Conservation (phyloP, 257 asterid genomes). For the Knoxia roxburghii region DNA sequence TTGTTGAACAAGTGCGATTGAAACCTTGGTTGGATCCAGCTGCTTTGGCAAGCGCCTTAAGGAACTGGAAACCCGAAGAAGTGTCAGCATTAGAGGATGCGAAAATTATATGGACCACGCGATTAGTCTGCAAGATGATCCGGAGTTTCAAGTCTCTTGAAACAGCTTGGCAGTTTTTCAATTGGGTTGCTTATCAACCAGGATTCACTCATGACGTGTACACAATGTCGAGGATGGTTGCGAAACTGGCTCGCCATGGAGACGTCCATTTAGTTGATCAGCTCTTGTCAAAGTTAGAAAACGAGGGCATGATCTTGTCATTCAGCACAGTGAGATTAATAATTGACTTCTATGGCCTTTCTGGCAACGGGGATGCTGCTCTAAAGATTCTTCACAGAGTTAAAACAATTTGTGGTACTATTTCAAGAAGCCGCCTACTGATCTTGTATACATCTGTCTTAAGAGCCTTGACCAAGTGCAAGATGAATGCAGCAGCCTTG, state of each 20-base stretch:
- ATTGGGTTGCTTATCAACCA: slow-evolving; percentile 85
- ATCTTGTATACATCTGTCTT: slow-evolving; percentile 67
- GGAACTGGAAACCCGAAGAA: slow-evolving; percentile 60
- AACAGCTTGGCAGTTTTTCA: slow-evolving; percentile 79
- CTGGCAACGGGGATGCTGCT: slow-evolving; percentile 64
- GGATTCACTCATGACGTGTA: slow-evolving; percentile 73
- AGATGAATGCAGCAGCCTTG: slow-evolving; percentile 52
- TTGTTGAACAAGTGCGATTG: slow-evolving; percentile 39
- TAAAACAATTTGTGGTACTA: slow-evolving; percentile 51
- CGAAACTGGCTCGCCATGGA: slow-evolving; percentile 74
- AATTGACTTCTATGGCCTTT: slow-evolving; percentile 74
- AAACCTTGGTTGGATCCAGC: slow-evolving; percentile 92
- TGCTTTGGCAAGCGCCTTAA: slow-evolving; percentile 75
- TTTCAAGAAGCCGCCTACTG: slow-evolving; percentile 42
- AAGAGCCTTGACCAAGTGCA: slow-evolving; percentile 73
- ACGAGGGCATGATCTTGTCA: slow-evolving; percentile 58
- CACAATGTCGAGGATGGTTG: slow-evolving; percentile 71
- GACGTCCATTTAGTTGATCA: slow-evolving; percentile 56
- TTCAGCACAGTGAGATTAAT: slow-evolving; percentile 67
- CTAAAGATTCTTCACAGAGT: slow-evolving; percentile 45
- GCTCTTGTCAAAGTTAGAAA: slow-evolving; percentile 55
- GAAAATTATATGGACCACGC: slow-evolving; percentile 66
- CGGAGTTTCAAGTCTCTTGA: slow-evolving; percentile 65
- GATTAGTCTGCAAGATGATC: slow-evolving; percentile 80
- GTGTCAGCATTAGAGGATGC: slow-evolving; percentile 57